Evolutionary conservation across 306 rosid genomes (phyloP).

Genomic region (Casuarina glauca): DNA sequence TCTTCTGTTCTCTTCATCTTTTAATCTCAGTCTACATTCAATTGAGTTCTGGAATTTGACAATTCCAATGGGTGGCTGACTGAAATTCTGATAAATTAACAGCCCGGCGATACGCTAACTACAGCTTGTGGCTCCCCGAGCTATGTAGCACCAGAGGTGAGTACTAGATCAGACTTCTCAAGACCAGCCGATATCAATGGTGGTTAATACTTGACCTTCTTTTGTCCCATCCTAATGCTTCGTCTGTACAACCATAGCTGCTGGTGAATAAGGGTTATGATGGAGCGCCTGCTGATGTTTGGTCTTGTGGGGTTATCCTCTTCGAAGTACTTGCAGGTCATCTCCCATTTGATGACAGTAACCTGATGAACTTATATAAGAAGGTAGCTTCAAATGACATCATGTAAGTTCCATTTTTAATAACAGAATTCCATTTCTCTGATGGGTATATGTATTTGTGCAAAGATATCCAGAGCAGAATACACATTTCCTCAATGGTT

Average conservation of each 20-base stretch:
- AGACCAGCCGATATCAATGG: background rate
- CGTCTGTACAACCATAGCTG: slow-evolving; percentile 40
- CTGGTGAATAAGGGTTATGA: slow-evolving; percentile 56
- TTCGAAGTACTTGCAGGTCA: slow-evolving; percentile 70
- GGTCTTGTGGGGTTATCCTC: slow-evolving; percentile 90
- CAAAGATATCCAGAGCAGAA: slow-evolving; percentile 66
- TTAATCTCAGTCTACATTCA: background rate
- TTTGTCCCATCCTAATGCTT: background rate
- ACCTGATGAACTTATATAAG: slow-evolving; percentile 52
- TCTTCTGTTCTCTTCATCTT: background rate
- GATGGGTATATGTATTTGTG: slow-evolving; percentile 16
- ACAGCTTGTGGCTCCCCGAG: slow-evolving; percentile 84
- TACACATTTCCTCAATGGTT: slow-evolving; percentile 65
- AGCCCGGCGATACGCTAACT: slow-evolving; percentile 57
- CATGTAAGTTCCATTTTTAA: background rate
- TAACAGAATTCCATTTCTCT: slow-evolving; percentile 25
- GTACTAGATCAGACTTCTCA: background rate
- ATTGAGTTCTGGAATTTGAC: background rate
- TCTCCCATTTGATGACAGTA: slow-evolving; percentile 74
- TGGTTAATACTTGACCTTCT: slow-evolving; percentile 1
- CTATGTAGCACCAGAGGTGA: slow-evolving; percentile 89
- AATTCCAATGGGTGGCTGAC: background rate
- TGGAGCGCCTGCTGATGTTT: slow-evolving; percentile 83
- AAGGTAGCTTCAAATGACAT: slow-evolving; percentile 47
- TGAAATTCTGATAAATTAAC: slow-evolving; percentile 29